Base-by-base conservation (phyloP, 352 stramenopile species). In the Pythium monospermum region DNA sequence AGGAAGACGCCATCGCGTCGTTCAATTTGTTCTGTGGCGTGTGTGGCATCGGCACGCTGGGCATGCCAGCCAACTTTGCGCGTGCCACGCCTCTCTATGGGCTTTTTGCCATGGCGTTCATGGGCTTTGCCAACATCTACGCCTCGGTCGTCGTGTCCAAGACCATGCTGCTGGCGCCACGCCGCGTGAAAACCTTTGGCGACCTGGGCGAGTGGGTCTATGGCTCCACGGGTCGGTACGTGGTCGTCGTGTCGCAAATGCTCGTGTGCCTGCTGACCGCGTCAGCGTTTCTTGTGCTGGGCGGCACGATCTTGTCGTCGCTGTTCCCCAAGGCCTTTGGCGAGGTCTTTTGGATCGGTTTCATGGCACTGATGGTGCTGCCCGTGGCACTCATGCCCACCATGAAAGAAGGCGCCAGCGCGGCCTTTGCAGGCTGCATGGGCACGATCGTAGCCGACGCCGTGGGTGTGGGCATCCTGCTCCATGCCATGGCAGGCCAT, bases 11-110 rank as follows among this genome's bases (percentile, higher is more conserved):
- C 48, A 87, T 85, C 56, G 59, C 59, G 4, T 58, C 68, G 12
- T 82, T 81, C 64, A 83, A 78, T 53, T 68, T 85, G 58, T 78
- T 78, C 56, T 87, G 76, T 53, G 71, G 66, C 13, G 74, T 87
- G 46, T 87, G 76, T 58, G 76, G 76, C 41, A 76, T 88, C 28
- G 77, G 77, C 12, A 85, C 77, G 26, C 71, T 88, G 30, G 74
- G 77, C 42, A 83, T 88, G 71, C 74, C 77, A 0, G 73, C 63
- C 26, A 88, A 88, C 57, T 88, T 83, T 49, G 69, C 76, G 1
- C 76, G 76, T 6, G 71, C 76, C n/a, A 73, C 73, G 6, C 73
- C 73, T 4, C 40, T 47, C n/a, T 69, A 80, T 35, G 75, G 72
- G 15, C 53, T 64, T 12, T 52, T 78, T 18, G 75, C 68, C 21